Percentiles rank a stretch among this genome's conserved stretches.
phyloP scores from a whole-genome alignment of 1,139 yeast species.

The Debaryomycetaceae sp. region DNA sequence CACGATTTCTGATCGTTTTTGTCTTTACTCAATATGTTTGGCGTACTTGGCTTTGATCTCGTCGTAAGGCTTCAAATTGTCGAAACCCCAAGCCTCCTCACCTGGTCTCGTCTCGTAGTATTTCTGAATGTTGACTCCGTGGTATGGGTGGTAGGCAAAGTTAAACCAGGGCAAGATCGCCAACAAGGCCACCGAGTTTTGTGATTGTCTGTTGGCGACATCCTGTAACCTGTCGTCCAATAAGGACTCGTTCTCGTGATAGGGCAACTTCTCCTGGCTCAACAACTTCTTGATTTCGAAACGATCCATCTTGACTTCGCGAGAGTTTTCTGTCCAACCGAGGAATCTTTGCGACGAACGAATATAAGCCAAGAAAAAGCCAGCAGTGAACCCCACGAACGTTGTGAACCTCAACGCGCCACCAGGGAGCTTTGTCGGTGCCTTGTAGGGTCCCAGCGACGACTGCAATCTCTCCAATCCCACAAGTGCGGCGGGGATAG shows the following conservation, averaged over 20 bases:
- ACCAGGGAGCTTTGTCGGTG: constrained; percentile 49
- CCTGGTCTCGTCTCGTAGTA: constrained; percentile 65
- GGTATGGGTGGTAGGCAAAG: constrained; percentile 76
- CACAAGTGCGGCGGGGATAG: constrained; percentile 56
- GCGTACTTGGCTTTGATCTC: constrained; percentile 44
- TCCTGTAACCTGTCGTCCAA: constrained; percentile 72
- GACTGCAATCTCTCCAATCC: constrained; percentile 66
- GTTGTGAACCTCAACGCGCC: constrained; percentile 57
- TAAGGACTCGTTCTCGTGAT: constrained; percentile 52
- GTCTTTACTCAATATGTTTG: constrained; percentile 23
- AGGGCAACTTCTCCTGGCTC: constrained; percentile 65
- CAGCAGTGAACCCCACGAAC: constrained; percentile 63
- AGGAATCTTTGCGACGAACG: constrained; percentile 68
- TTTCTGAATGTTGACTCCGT: constrained; percentile 69
- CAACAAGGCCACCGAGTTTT: constrained; percentile 59
- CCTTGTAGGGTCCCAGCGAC: constrained; percentile 53
- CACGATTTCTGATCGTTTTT: constrained; percentile 2
- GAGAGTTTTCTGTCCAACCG: constrained; percentile 71
- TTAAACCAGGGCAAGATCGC: constrained; percentile 82
- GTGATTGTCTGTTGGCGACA: constrained; percentile 76
- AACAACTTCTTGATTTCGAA: constrained; percentile 67
- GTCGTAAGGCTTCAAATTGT: constrained; percentile 38
- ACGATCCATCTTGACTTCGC: constrained; percentile 72
- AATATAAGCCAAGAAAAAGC: constrained; percentile 65
- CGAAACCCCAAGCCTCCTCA: constrained; percentile 48